Percentiles rank a stretch among this genome's conserved stretches.
These are phyloP conservation scores for Oryza officinalis DNA, from an alignment of 176 grass and related monocot genomes.

Conservation along the genomic window DNA sequence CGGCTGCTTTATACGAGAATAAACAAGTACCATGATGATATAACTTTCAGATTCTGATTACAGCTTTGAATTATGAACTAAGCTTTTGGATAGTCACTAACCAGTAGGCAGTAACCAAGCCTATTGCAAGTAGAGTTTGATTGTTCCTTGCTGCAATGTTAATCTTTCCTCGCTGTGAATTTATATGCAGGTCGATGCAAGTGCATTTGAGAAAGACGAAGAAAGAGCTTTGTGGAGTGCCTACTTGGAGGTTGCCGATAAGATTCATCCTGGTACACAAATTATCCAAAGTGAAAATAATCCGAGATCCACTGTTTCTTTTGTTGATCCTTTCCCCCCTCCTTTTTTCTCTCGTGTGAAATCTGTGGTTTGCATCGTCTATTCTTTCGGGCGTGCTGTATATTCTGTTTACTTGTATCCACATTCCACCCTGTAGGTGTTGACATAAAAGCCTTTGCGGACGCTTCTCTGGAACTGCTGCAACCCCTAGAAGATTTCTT, in stretches of 20 bases:
- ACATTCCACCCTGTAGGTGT: constrained; percentile 45
- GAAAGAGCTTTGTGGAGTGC: constrained; percentile 72
- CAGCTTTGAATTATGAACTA: background rate
- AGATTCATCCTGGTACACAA: constrained; percentile 72
- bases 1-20: background rate
- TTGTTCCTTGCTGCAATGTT: background rate
- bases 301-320: background rate
- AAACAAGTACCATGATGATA: background rate
- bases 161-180: constrained; percentile 12
- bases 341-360: background rate
- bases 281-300: background rate
- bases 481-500: constrained; percentile 96
- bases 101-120: background rate
- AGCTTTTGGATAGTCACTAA: background rate
- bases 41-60: background rate
- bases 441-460: constrained; percentile 59
- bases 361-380: background rate
- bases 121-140: background rate
- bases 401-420: background rate
- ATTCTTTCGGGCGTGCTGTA: background rate
- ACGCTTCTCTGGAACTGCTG: constrained; percentile 67
- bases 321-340: too few species aligned
- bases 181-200: constrained; percentile 51
- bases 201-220: constrained; percentile 74
- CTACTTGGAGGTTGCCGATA: constrained; percentile 65